Evolutionary conservation across 257 asterid genomes (phyloP), one percentile per base, ranked within the genome.

Genomic region (Nyctanthes arbortristis): DNA sequence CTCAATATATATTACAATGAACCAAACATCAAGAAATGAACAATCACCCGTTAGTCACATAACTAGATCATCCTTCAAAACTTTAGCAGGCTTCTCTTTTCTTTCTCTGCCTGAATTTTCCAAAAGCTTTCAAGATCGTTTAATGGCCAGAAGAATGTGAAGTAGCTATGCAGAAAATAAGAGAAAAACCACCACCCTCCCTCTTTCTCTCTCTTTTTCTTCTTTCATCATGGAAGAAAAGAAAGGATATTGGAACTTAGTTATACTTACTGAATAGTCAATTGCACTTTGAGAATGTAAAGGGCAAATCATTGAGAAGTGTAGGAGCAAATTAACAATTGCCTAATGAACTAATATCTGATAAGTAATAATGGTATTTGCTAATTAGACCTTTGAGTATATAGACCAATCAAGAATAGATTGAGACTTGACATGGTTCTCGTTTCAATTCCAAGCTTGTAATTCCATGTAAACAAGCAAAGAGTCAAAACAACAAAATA

Each of bases 381-480:
- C 10, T 35, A 1, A 8, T 35, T 4, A 35, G 40, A 35, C 40
- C 20, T 18, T 49, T 16, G 24, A 39, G 16, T 24, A 24, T 9
- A 10, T 4, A 24, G 13, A 7, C 29, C 4, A 20, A 22, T 9
- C 31, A 7, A 52, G 59, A 52, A 22, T 22, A 9, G 24, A 2
- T 52, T 25, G 5, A 52, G 9, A 9, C 58, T 22, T 35, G 40
- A 35, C 0, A 35, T 35, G 40, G 10, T 2, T 35, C 40, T 35
- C 6, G 10, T 12, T 35, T 8, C 30, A 52, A 52, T 20, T 4
- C 57, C 11, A n/a, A 47, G n/a, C 29, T 47, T 47, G 12, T 20
- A 47, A 9, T 52, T 52, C 59, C 59, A 52, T 52, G 59, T 52
- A 52, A 52, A 22, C 59, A 52, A 52, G 29, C 58, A 52, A 13